Base-by-base conservation (phyloP, 1,284 basidiomycete genomes). In the Cutaneotrichosporon sp. region DNA sequence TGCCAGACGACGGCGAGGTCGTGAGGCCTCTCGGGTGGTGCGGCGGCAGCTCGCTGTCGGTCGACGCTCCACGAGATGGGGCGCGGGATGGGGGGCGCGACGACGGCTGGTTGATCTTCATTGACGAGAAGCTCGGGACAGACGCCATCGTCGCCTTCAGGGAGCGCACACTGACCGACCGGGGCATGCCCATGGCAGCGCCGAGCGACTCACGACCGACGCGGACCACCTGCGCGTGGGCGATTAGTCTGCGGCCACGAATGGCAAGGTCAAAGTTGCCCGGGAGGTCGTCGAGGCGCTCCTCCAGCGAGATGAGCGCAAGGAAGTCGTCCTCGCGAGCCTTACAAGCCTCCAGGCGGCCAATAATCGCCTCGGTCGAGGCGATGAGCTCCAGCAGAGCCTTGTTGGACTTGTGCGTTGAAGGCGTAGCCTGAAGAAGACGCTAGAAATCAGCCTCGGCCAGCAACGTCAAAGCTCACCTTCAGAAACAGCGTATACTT, bases 271-370 rank as follows among this genome's bases (percentile, higher is more conserved):
- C 77, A 29, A 83, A 81, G 4, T 81, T 78, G 2, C 80, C 60
- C 0, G 87, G 84, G 2, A 91, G 72, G 1, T 87, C 88, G 24
- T 84, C 81, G 57, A 94, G 84, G 0, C 83, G 82, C 11, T 80
- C 75, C 18, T 85, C 79, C 18, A 91, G 81, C n/a, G 82, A 77
- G 72, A 89, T 88, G 33, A 90, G 81, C 51, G 86, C 79, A 25
- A 87, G 84, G 72, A 92, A 91, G 66, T 92, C 90, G 60, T 92
- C 90, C 76, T 94, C 91, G 20, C 89, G 84, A 4, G 84, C 79
- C 74, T 92, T 93, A 64, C 92, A 89, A 66, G 92, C 90, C 54
- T 87, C 86, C 77, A 95, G 84, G 2, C 88, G 87, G 25, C 85
- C 83, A 55, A 93, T 86, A 36, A 88, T 84, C 64, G 86, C 80